These are phyloP conservation scores for Sclerotinia nivalis DNA, from an alignment of 2,329 filamentous ascomycete species.

Conservation along the genomic window DNA sequence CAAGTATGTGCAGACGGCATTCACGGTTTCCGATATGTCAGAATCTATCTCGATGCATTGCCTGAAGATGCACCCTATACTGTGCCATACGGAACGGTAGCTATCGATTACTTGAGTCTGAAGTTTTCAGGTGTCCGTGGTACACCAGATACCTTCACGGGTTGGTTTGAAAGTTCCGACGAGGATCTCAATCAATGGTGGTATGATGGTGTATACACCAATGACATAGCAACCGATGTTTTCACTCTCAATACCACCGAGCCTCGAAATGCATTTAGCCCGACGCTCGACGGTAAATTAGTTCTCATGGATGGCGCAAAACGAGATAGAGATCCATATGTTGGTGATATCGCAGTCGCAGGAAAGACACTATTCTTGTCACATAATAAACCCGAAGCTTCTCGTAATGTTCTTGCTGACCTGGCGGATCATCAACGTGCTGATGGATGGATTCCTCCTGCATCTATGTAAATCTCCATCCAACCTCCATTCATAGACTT, in stretches of 20 bases:
- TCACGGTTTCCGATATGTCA: conserved; percentile 55
- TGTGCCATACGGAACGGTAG: conserved; percentile 46
- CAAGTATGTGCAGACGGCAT: conserved; percentile 54
- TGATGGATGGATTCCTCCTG: conserved; percentile 56
- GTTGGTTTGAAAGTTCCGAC: conserved; percentile 56
- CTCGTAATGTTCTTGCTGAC: conserved; percentile 52
- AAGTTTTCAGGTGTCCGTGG: conserved; percentile 50
- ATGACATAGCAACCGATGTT: conserved; percentile 50
- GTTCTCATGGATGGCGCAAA: conserved; percentile 55
- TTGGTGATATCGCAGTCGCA: conserved; percentile 53
- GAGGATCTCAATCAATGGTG: conserved; percentile 52
- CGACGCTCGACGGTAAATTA: conserved; percentile 48
- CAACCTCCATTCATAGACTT: no score
- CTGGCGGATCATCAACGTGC: conserved; percentile 50
- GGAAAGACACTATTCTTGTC: conserved; percentile 51
- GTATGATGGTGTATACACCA: conserved; percentile 56
- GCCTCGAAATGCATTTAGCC: conserved; percentile 48
- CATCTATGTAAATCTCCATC: conserved; percentile 48
- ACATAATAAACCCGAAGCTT: conserved; percentile 46
- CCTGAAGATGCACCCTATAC: conserved; percentile 49
- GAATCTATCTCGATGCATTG: conserved; percentile 50
- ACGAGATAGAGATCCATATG: conserved; percentile 54
- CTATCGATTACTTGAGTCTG: conserved; percentile 47
- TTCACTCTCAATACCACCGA: conserved; percentile 53
- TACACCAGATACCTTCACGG: conserved; percentile 51